A percentile compares a stretch with the other conserved stretches of the same genome.
Conservation (phyloP, 352 stramenopile genomes). For the Thalassiosira mediterranea region DNA sequence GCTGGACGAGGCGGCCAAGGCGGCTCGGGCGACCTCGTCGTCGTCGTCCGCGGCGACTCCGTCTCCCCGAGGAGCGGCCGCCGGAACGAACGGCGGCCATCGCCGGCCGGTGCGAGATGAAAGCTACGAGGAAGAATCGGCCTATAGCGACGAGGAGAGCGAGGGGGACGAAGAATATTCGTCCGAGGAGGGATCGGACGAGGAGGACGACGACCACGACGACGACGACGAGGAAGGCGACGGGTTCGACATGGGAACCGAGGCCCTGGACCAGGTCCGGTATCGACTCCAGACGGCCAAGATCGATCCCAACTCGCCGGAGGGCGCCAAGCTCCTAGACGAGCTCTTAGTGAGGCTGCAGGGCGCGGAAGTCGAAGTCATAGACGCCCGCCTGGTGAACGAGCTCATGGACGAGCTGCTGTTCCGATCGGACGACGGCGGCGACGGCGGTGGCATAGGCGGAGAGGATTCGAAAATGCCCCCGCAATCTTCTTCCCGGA, state of each 20-base stretch:
- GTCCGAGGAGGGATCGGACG: constrained; percentile 19
- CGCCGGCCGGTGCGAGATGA: not conserved
- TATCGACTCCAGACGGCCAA: constrained; percentile 50
- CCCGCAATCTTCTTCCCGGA: too few relatives aligned
- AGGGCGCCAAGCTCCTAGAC: constrained; percentile 44
- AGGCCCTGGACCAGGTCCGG: constrained; percentile 48
- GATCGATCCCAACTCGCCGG: constrained; percentile 45
- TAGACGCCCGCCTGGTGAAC: constrained; percentile 40
- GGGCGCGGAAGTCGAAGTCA: constrained; percentile 15
- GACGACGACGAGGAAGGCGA: constrained; percentile 24
- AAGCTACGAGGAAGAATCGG: not conserved
- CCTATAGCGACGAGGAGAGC: constrained; percentile 3
- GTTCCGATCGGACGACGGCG: constrained; percentile 1
- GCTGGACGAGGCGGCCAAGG: constrained; percentile 35
- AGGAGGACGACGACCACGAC: constrained; percentile 22
- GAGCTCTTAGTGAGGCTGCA: constrained; percentile 43
- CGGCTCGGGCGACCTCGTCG: not conserved
- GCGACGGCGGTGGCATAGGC: not conserved
- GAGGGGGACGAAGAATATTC: constrained; percentile 20
- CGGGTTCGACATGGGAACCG: constrained; percentile 41
- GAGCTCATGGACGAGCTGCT: constrained; percentile 47
- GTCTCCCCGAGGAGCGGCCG: not conserved
- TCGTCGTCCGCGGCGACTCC: not conserved
- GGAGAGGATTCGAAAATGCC: not conserved
- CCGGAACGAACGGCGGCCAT: not conserved